Evolutionary conservation across 805 yeast genomes (phyloP).

Genomic region (Metschnikowia chrysomelidarum): DNA sequence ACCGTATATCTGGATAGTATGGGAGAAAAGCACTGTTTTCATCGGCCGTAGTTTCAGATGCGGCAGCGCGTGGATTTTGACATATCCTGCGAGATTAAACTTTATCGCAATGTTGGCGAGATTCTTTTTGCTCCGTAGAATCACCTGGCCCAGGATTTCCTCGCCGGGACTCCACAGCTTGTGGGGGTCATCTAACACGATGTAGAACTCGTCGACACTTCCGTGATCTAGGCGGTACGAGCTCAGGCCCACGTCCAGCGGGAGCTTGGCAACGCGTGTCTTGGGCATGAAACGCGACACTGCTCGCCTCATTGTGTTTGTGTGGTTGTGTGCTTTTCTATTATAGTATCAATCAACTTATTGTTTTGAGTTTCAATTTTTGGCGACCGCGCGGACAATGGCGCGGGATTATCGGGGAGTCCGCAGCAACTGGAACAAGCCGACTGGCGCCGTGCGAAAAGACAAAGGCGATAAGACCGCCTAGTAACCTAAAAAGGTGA

Average conservation of each 20-base stretch:
- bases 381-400: no score
- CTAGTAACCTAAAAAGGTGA: no score
- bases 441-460: no score
- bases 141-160: slow-evolving; percentile 60
- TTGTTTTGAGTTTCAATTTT: no score
- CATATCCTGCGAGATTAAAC: slow-evolving; percentile 54
- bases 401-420: no score
- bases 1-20: slow-evolving; percentile 60
- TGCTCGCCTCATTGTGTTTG: slow-evolving; percentile 45
- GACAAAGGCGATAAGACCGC: no score
- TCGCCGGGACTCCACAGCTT: slow-evolving; percentile 80
- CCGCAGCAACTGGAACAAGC: no score
- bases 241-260: slow-evolving; percentile 12
- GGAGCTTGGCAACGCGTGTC: slow-evolving; percentile 12
- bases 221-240: slow-evolving; percentile 34
- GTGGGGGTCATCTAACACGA: slow-evolving; percentile 72
- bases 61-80: slow-evolving; percentile 52
- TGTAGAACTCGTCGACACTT: slow-evolving; percentile 62
- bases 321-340: background rate
- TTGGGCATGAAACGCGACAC: slow-evolving; percentile 45
- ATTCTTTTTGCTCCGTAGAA: slow-evolving; percentile 55
- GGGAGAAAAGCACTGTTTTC: slow-evolving; percentile 54
- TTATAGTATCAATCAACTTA: no score
- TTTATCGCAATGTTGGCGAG: slow-evolving; percentile 52
- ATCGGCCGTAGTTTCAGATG: slow-evolving; percentile 53